Base-by-base conservation (phyloP, 257 asterid genomes). In the Petunia secreta region DNA sequence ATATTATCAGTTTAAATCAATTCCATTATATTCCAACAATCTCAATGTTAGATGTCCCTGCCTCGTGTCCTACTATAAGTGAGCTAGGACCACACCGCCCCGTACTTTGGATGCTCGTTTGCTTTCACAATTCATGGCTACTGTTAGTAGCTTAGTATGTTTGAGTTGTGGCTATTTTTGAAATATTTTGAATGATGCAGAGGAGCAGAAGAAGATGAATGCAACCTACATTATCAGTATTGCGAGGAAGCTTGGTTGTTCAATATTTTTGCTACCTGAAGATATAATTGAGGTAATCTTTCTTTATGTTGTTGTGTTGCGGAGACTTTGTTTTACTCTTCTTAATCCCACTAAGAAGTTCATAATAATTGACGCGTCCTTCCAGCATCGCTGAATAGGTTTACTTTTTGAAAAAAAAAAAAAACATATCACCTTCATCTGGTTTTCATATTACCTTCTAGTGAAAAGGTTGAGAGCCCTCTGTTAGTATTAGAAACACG, bases 191-290 rank as follows among this genome's bases (percentile, higher is more conserved):
- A 78, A 55, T 36, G 11, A 75, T 84, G 75, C 79, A 93, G 98
- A 88, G 77, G 97, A 92, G 84, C 97, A 96, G 86, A 94, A 94
- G 75, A 91, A 90, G 87, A 91, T 96, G 97, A 96, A 96, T 38
- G 98, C 98, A 16, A 91, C 94, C 63, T 96, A 96, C 85, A 91
- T 92, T 71, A 96, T 94, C 85, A 96, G 98, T 80, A 89, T 96
- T 38, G 99, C 99, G 58, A 90, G 98, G 85, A 96, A 96, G 87
- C 94, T 94, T n/a, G 99, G 99, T 44, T 96, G 99, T 80, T 96
- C 98, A 6, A 90, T 96, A 78, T 96, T 96, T 80, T 87, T 96
- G 88, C 97, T 96, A 54, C 97, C 97, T 14, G 98, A 96, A 81
- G 99, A 95, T 91, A 89, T 95, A 88, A 87, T 89, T 2, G 98